Percentiles rank a stretch among this genome's conserved stretches.
phyloP scores from a whole-genome alignment of 495 filamentous ascomycete genomes.

The Cercophora sp. region DNA sequence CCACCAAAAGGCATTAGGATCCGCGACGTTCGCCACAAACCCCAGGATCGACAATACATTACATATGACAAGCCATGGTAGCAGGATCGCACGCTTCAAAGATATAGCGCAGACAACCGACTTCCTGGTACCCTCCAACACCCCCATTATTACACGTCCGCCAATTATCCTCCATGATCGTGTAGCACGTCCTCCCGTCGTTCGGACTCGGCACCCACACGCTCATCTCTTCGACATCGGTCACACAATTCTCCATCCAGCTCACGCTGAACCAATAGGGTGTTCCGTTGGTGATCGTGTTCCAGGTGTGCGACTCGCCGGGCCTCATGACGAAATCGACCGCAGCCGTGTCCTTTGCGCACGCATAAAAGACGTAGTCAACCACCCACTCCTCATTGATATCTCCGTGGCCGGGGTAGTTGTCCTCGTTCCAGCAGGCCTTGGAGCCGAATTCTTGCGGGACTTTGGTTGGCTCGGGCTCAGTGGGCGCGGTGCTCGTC shows the following conservation, averaged over 20 bases:
- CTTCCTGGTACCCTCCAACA: neutral
- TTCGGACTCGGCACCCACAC: neutral
- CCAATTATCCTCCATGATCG: neutral
- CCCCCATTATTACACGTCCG: neutral
- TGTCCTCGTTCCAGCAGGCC: neutral
- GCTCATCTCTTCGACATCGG: neutral
- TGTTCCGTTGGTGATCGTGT: neutral
- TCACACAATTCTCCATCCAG: neutral
- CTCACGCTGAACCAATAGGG: neutral
- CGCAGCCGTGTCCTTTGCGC: no score
- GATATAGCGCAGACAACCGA: neutral
- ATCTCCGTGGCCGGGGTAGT: neutral
- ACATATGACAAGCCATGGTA: no score
- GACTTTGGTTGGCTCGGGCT: neutral
- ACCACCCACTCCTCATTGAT: no score
- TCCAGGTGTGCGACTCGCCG: neutral
- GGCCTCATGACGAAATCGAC: neutral
- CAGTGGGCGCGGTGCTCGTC: neutral
- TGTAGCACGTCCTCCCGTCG: neutral
- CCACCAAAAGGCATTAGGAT: no score
- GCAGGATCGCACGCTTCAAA: neutral
- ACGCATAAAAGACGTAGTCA: no score
- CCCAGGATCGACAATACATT: no score
- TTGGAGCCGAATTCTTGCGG: neutral
- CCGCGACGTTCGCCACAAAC: no score